These are phyloP conservation scores for Isatis lusitanica DNA, from an alignment of 441 rosid species.

Conservation along the genomic window DNA sequence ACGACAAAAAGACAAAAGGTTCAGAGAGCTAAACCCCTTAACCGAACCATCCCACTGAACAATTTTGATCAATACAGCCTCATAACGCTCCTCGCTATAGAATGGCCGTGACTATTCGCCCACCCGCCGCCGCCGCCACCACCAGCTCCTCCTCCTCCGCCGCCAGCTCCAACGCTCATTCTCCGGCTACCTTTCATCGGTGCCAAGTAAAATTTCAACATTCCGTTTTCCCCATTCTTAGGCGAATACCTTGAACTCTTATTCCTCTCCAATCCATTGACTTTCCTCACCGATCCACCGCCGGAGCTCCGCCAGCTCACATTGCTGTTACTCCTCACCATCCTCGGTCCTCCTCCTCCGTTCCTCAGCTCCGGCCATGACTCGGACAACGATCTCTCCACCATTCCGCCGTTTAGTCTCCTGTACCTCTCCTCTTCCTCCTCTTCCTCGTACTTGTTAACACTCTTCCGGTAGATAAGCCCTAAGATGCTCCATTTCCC, in stretches of 20 bases:
- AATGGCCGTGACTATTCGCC: conserved; percentile 74
- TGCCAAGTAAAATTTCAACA: conserved; percentile 81
- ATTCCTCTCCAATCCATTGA: conserved; percentile 68
- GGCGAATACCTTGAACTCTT: conserved; percentile 91
- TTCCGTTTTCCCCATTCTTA: conserved; percentile 71
- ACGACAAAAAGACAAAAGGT: conserved; percentile 47
- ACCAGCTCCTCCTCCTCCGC: conserved; percentile 27
- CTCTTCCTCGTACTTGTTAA: conserved; percentile 84
- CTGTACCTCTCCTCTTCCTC: conserved; percentile 61
- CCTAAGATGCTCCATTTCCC: conserved; percentile 93
- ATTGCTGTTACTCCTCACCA: conserved; percentile 93
- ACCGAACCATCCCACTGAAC: conserved; percentile 35
- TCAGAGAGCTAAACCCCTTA: conserved; percentile 38
- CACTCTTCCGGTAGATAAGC: conserved; percentile 70
- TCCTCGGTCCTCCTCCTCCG: conserved; percentile 63
- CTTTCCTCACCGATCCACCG: conserved; percentile 60
- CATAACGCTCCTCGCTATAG: conserved; percentile 83
- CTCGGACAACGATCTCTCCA: conserved; percentile 88
- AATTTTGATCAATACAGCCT: conserved; percentile 71
- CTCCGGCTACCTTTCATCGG: conserved; percentile 54
- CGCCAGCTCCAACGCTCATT: conserved; percentile 18
- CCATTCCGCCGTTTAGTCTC: conserved; percentile 60
- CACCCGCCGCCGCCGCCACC: conserved; percentile 47
- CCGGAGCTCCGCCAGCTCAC: conserved; percentile 88
- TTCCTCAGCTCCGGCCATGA: conserved; percentile 90